Conservation (phyloP, 148 eudicot species). For the Camellia sinensis region DNA sequence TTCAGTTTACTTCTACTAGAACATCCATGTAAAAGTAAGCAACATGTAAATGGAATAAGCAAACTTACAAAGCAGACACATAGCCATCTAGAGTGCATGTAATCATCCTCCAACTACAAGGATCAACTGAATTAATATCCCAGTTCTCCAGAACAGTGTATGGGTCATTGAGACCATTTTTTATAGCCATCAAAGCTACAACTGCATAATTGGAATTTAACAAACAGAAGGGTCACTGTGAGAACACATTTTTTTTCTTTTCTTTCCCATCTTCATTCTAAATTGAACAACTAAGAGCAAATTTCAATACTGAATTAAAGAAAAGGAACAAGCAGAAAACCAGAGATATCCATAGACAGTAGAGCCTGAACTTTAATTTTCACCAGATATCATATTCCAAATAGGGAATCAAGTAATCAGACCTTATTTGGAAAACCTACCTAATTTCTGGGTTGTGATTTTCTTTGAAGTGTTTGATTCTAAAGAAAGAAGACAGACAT, state of each 20-base stretch:
- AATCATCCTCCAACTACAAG: slow-evolving; percentile 96
- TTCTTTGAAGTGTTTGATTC: background rate
- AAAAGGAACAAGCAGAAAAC: background rate
- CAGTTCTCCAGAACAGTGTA: slow-evolving; percentile 73
- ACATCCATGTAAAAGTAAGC: background rate
- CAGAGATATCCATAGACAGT: background rate
- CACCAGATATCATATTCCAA: background rate
- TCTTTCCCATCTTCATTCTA: background rate
- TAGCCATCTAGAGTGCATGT: slow-evolving; percentile 63
- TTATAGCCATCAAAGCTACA: slow-evolving; percentile 77
- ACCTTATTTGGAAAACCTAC: background rate
- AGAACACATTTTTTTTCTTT: background rate
- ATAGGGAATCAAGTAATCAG: background rate
- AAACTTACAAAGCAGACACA: slow-evolving; percentile 76
- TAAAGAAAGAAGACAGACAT: background rate
- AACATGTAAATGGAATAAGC: background rate
- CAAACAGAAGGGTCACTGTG: slow-evolving; percentile 9
- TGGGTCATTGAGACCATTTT: slow-evolving; percentile 60
- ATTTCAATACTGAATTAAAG: background rate
- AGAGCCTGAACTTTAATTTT: background rate
- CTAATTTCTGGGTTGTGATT: background rate
- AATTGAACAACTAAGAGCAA: background rate
- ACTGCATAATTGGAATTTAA: slow-evolving; percentile 43
- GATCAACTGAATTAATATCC: slow-evolving; percentile 83
- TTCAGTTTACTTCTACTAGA: background rate